Evolutionary conservation across 2,329 filamentous ascomycete species (phyloP), one percentile per base, ranked within the genome.

Genomic region (Xylariaceae sp.): DNA sequence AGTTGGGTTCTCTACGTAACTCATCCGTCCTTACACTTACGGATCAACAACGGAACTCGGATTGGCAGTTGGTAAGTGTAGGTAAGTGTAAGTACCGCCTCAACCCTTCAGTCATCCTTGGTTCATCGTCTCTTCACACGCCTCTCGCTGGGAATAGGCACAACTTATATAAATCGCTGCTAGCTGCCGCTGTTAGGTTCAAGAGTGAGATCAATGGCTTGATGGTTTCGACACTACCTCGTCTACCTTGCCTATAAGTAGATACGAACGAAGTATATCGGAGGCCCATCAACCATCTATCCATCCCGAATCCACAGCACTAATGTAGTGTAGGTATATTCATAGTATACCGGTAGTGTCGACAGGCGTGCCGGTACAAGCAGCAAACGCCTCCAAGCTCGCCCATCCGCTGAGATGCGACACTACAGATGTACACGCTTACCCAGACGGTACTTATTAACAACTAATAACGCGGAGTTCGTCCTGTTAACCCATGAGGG

Each of bases 391-490:
- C 35, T 49, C 39, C 42, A 48, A 18, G 11, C 45, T 39, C 51
- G 54, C 45, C 55, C 56, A 51, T 53, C 50, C 23, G 48, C 35
- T 44, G 56, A 57, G 49, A 49, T 44, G 53, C 45, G 13, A n/a
- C 9, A 42, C 37, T 9, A 13, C 37, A 13, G 37, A 42, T 42
- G 37, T 42, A 42, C 37, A 42, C 11, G 37, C 37, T 30, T 30
- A 30, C 23, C 23, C 23, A 5, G 23, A 5, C 7, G 37, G 37
- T 9, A 42, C 37, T 42, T 30, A 30, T 30, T 30, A 30, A 30
- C 23, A 30, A 30, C 23, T 30, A 30, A 30, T 30, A 30, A 30
- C 23, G 23, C 23, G 23, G 23, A 30, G 23, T 30, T 30, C 23
- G 23, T 30, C 23, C 23, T 30, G 23, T 30, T 30, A 30, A 30